Base-by-base conservation (phyloP, 176 grass and related monocot species). In the Lolium multiflorum region DNA sequence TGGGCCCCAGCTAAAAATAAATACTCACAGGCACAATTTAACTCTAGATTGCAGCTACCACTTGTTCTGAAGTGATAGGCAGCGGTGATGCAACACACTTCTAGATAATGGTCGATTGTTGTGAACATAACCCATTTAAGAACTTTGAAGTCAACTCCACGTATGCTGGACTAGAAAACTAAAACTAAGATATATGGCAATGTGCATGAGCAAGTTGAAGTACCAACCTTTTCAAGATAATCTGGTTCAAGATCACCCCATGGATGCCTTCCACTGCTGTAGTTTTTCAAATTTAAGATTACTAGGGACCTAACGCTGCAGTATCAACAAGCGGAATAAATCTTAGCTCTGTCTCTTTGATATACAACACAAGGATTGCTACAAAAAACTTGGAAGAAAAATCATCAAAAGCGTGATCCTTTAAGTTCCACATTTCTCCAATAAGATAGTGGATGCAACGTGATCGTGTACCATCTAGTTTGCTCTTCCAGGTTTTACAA, bases 301-400 rank as follows among this genome's bases (percentile, higher is more conserved):
- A 98, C 96, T 71, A 98, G 70, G 37, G 96, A 93, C 88, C 96
- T 95, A 55, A 98, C 91, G 50, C 96, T 98, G 96, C 86, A 95
- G 2, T 55, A 38, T 57, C 14, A 35, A 55, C 49, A 82, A 6
- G 5, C 47, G 10, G 12, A 49, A 78, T 41, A 21, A 24, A 52
- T 22, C 50, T 74, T 21, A 91, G 89, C 9, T 17, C 16, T 49
- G 74, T 72, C 26, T 15, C 5, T 31, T 31, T 31, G 10, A 78
- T 18, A 66, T 71, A 35, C 39, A 52, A 8, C 41, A 48, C 17
- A 46, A 43, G 35, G 37, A 35, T 54, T 48, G 1, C 16, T 55
- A 52, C 1, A 24, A 11, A 12, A 37, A 55, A 4, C 55, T 73
- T 11, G 5, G n/a, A 65, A 74, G 10, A 10, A 61, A 75, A 81